Evolutionary conservation across 305 asterid species (phyloP), one percentile per base, ranked within the genome.

Genomic region (Solanum aculeatissimum): DNA sequence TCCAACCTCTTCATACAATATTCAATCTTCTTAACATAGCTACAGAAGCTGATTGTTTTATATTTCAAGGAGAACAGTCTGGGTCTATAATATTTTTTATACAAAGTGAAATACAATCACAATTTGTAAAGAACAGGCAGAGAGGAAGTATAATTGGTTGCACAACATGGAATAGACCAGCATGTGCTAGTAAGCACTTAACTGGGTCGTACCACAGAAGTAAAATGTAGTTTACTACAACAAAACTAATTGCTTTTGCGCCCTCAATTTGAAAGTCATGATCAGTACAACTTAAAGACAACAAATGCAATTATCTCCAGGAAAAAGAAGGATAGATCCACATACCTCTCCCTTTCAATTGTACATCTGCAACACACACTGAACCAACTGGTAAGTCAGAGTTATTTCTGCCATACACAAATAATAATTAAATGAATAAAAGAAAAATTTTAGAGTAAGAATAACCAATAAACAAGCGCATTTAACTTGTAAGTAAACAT

Each of bases 331-430:
- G 9, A 7, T 13, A 47, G 27, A 49, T 49, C 3, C 14, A 1
- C 58, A 74, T 89, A 97, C 99, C 98, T 97, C 97, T 92, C 85
- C 98, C 99, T 89, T 94, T 95, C 78, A 89, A 83, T 91, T 97
- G 99, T 87, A 92, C 89, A 82, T 97, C 98, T 19, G 99, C 95
- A 85, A 95, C 91, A 84, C 98, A 97, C 18, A 87, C 98, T n/a
- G 97, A 83, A 69, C 99, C 99, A 83, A 92, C 63, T 47, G 98
- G 98, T 83, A 97, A 85, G 87, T 92, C 97, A 43, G 86, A 55
- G 54, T 95, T 94, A 91, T 97, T 97, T 85, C 99, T 96, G 92
- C 85, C 83, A 77, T 29, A 53, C 19, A 47, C 84, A 82, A 84
- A 55, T 53, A 72, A 43, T 43, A 68, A 45, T 21, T 13, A 71